Evolutionary conservation across 371 early-diverging fungal species (phyloP).

Genomic region (Entomophthora muscae): DNA sequence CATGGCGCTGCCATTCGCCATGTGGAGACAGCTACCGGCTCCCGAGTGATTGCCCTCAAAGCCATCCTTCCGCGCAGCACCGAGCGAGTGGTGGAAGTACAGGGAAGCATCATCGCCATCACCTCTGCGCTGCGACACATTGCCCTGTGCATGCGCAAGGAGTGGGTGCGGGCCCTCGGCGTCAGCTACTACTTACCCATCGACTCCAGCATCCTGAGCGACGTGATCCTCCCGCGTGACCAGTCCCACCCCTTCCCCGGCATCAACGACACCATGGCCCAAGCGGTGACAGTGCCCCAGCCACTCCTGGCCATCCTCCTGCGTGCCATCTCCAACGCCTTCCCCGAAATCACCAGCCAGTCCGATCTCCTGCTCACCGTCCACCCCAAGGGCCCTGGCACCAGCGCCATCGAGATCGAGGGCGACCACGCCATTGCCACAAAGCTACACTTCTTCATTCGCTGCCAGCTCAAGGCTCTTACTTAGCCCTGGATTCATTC

Average conservation of each 20-base stretch:
- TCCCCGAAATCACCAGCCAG: background rate
- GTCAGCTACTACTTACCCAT: conserved; percentile 14
- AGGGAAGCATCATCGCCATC: conserved; percentile 55
- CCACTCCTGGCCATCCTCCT: background rate
- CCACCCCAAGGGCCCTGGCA: background rate
- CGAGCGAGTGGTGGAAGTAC: conserved; percentile 67
- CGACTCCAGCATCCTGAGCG: background rate
- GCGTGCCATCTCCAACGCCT: background rate
- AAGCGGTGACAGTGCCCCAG: background rate
- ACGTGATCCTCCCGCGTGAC: background rate
- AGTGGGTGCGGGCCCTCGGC: conserved; percentile 45
- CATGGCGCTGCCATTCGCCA: conserved; percentile 71
- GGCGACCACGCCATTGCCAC: background rate
- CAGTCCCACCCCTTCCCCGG: background rate
- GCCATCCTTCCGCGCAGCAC: conserved; percentile 70
- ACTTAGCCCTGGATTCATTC: no score
- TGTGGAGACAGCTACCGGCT: conserved; percentile 65
- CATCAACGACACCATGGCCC: background rate
- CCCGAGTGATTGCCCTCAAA: conserved; percentile 66
- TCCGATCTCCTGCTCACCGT: background rate
- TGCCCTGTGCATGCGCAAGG: conserved; percentile 49
- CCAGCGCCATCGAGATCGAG: background rate
- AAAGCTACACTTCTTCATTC: background rate
- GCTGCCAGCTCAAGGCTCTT: background rate
- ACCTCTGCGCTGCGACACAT: conserved; percentile 58